These are phyloP conservation scores for Noccaea bulbosa DNA, from an alignment of 345 rosid genomes.

Conservation along the genomic window DNA sequence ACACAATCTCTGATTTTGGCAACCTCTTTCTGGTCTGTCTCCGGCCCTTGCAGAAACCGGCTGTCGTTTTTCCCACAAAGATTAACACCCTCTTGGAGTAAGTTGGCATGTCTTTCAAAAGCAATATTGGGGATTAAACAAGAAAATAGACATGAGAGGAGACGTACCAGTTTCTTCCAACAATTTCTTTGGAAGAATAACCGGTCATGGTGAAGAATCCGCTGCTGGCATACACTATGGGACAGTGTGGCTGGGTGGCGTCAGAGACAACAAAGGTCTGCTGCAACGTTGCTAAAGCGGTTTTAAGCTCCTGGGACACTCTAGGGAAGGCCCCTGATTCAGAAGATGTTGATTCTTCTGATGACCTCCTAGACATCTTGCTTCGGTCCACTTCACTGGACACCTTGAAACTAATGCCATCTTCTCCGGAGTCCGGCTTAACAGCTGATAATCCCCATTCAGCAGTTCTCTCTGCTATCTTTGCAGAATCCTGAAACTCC, in stretches of 20 bases:
- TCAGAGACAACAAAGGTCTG: constrained; percentile 98
- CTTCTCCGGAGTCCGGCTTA: constrained; percentile 54
- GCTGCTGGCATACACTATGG: constrained; percentile 90
- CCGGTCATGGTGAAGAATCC: constrained; percentile 97
- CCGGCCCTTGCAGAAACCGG: constrained; percentile 95
- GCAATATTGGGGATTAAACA: not conserved
- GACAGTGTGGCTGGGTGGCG: constrained; percentile 85
- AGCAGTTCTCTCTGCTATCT: constrained; percentile 69
- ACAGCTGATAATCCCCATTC: constrained; percentile 83
- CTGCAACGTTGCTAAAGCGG: constrained; percentile 80
- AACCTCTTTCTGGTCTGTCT: constrained; percentile 78
- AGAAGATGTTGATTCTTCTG: constrained; percentile 60
- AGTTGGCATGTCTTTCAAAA: constrained; percentile 23
- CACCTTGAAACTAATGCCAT: constrained; percentile 53
- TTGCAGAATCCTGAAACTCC: constrained; percentile 66
- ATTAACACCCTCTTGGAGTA: constrained; percentile 17
- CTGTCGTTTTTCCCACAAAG: constrained; percentile 52
- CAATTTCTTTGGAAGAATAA: constrained; percentile 73
- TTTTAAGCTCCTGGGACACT: constrained; percentile 86
- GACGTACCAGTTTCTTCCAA: constrained; percentile 89
- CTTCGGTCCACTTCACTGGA: constrained; percentile 52
- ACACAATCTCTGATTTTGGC: constrained; percentile 77
- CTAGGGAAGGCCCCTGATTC: constrained; percentile 63
- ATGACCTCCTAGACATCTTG: constrained; percentile 63
- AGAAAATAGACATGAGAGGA: constrained; percentile 16